Percentiles rank a stretch among this genome's conserved stretches.
Conservation (phyloP, 768 basidiomycete genomes). For the Cystoderma amianthinum region DNA sequence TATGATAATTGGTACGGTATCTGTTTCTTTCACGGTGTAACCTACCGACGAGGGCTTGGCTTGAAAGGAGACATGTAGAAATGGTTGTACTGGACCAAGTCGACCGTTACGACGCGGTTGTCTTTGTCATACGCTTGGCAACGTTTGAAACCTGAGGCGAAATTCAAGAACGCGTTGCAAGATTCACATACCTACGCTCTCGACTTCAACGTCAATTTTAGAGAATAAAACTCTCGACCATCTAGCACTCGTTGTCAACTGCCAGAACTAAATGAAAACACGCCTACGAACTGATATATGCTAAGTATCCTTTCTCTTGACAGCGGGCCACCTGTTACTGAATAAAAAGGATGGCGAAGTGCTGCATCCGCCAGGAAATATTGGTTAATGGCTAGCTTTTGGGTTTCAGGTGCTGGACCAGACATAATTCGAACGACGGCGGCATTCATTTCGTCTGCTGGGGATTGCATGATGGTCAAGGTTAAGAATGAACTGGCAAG, state of each 20-base stretch:
- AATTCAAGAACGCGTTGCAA: not conserved
- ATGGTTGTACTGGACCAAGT: conserved; percentile 40
- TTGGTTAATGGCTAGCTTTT: conserved; percentile 34
- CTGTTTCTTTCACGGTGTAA: not conserved
- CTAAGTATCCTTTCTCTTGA: conserved; percentile 45
- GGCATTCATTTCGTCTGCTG: conserved; percentile 33
- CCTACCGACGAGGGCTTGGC: conserved; percentile 35
- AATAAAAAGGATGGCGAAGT: conserved; percentile 47
- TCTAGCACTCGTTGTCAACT: conserved; percentile 14
- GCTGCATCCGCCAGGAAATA: conserved; percentile 44
- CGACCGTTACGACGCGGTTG: conserved; percentile 29
- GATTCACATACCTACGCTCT: conserved; percentile 27
- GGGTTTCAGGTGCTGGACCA: conserved; percentile 32
- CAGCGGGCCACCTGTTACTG: conserved; percentile 28
- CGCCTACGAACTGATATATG: conserved; percentile 39
- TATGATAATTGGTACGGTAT: not conserved
- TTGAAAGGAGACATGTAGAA: conserved; percentile 34
- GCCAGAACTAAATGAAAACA: not conserved
- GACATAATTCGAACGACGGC: conserved; percentile 36
- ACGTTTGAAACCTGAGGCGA: not conserved
- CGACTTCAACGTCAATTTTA: conserved; percentile 24
- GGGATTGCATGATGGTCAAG: conserved; percentile 40
- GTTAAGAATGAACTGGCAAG: not conserved
- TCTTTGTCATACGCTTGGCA: conserved; percentile 41
- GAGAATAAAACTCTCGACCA: conserved; percentile 57